Evolutionary conservation across 2,329 filamentous ascomycete species (phyloP).

Genomic region (Grosmannia huntii): DNA sequence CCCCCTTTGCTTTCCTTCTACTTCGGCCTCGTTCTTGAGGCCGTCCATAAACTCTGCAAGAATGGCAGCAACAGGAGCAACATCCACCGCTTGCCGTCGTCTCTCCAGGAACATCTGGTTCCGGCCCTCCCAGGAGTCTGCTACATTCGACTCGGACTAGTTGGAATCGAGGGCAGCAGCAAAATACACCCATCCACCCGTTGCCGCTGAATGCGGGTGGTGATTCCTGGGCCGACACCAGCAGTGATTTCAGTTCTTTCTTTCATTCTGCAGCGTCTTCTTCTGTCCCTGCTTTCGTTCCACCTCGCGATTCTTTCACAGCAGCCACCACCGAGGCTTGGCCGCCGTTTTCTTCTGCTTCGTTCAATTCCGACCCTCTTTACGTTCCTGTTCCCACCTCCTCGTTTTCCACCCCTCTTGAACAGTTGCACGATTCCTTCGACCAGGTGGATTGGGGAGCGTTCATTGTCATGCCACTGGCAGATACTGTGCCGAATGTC

Average conservation of each 20-base stretch:
- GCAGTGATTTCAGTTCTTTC: background rate
- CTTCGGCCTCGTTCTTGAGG: conserved; percentile 7
- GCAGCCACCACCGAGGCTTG: background rate
- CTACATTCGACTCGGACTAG: conserved; percentile 6
- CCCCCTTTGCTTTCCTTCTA: background rate
- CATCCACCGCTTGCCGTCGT: conserved; percentile 1
- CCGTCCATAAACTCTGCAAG: conserved; percentile 11
- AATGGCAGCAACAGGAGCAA: conserved; percentile 9
- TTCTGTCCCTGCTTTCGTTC: background rate
- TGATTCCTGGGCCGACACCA: background rate
- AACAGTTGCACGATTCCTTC: background rate
- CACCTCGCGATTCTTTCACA: background rate
- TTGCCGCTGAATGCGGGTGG: background rate
- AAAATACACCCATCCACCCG: background rate
- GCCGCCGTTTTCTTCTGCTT: background rate
- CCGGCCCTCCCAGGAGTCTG: conserved; percentile 5
- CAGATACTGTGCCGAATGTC: background rate
- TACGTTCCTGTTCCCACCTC: background rate
- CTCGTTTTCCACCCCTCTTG: conserved; percentile 2
- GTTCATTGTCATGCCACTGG: conserved; percentile 2
- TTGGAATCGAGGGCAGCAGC: background rate
- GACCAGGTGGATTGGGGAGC: conserved; percentile 5
- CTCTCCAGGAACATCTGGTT: conserved; percentile 4
- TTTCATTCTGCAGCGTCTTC: background rate
- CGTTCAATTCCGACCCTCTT: background rate